phyloP scores from a whole-genome alignment of 257 asterid species.

The Nicotiana otophora region DNA sequence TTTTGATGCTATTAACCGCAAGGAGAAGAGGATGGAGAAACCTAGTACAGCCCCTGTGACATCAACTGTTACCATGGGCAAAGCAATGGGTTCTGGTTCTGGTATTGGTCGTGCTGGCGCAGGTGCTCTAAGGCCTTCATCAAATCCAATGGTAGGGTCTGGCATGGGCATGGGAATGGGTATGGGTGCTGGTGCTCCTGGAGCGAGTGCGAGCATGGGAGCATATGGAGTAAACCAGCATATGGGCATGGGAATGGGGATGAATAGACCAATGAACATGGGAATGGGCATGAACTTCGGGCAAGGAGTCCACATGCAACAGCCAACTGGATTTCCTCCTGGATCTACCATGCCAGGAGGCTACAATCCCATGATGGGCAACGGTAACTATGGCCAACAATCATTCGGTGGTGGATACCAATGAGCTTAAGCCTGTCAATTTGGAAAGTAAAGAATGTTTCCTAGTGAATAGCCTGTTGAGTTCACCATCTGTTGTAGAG shows the following conservation, averaged over 20 bases:
- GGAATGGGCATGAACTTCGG: constrained; percentile 26
- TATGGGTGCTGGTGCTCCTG: constrained; percentile 40
- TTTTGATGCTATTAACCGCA: constrained; percentile 90
- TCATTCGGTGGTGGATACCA: constrained; percentile 75
- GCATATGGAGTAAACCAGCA: constrained; percentile 29
- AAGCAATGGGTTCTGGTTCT: constrained; percentile 98
- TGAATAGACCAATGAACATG: constrained; percentile 12
- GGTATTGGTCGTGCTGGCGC: constrained; percentile 92
- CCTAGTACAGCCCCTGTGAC: constrained; percentile 50
- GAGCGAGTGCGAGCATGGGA: constrained; percentile 33
- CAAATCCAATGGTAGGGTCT: constrained; percentile 56
- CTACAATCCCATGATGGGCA: constrained; percentile 62
- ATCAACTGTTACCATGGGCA: constrained; percentile 83
- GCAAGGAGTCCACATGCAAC: constrained; percentile 40
- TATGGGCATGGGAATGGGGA: constrained; percentile 34
- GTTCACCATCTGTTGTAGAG: not conserved
- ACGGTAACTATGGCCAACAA: constrained; percentile 64
- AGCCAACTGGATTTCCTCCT: constrained; percentile 60
- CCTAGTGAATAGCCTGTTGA: not conserved
- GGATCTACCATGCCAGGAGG: constrained; percentile 56
- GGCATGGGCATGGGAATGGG: constrained; percentile 48
- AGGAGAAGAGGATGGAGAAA: constrained; percentile 94
- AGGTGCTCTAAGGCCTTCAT: constrained; percentile 50
- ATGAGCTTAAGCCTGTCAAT: constrained; percentile 23
- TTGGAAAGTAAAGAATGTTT: not conserved